Percentiles rank a stretch among this genome's conserved stretches.
Evolutionary conservation across 208 protist genomes (phyloP).

Genomic region (Kentomonas sorsogonicus): DNA sequence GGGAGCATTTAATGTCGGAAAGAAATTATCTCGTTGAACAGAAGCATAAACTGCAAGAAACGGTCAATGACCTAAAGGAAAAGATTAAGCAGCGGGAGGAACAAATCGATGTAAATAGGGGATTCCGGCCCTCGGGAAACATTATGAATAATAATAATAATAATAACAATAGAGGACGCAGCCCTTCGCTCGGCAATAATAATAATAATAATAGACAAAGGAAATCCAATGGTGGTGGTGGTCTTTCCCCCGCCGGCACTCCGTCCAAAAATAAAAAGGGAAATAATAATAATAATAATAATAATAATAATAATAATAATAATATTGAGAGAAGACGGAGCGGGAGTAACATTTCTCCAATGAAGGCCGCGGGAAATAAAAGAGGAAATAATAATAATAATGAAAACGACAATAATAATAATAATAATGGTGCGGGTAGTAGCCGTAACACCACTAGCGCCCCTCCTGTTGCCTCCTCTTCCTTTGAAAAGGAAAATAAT

Average conservation of each 20-base stretch:
- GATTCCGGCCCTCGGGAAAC: background rate
- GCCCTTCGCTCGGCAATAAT: slow-evolving; percentile 1
- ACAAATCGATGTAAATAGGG: slow-evolving; percentile 12
- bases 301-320: no score
- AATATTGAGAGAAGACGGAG: no score
- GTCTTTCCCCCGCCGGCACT: no score
- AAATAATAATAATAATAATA: no score
- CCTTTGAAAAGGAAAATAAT: slow-evolving; percentile 7
- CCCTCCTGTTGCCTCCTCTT: background rate
- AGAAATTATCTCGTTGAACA: slow-evolving; percentile 8
- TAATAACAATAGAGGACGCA: background rate
- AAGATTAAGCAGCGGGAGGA: slow-evolving; percentile 13
- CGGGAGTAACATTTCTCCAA: no score
- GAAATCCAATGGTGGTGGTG: no score
- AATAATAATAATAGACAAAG: slow-evolving; percentile 7
- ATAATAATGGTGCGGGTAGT: slow-evolving; percentile 4
- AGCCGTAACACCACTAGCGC: no score
- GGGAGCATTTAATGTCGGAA: background rate
- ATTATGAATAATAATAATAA: slow-evolving; percentile 3
- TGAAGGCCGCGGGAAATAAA: no score
- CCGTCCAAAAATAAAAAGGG: no score
- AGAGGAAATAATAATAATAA: background rate
- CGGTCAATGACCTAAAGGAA: background rate
- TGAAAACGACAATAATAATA: slow-evolving; percentile 1
- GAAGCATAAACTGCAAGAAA: slow-evolving; percentile 1